These are phyloP conservation scores for Borovskyia barvae DNA, from an alignment of 208 protist species.

Conservation along the genomic window DNA sequence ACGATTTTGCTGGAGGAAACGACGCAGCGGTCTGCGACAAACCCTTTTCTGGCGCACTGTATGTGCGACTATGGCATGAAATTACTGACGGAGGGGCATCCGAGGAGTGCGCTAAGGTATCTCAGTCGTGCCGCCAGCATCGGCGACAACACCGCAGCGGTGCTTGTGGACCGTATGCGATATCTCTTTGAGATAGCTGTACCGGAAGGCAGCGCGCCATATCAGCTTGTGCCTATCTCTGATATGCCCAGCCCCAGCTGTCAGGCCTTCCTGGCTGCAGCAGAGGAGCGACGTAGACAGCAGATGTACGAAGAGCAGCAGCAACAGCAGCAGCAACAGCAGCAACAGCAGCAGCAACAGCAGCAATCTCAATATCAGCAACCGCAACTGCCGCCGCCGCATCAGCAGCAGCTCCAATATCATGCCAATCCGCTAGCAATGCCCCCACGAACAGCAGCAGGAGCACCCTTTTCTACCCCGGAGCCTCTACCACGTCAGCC, in stretches of 20 bases:
- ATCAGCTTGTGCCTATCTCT: slow-evolving; percentile 32
- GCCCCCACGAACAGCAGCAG: not conserved
- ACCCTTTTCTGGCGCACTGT: slow-evolving; percentile 48
- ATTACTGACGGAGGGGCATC: slow-evolving; percentile 44
- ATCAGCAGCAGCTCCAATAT: not conserved
- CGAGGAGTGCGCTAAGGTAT: slow-evolving; percentile 42
- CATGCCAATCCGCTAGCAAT: not conserved
- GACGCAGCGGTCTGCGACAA: slow-evolving; percentile 37
- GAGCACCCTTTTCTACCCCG: too few species aligned
- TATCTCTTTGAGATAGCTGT: slow-evolving; percentile 35
- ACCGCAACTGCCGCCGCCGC: slow-evolving; percentile 11
- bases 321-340: slow-evolving; percentile 30
- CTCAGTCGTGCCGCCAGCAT: slow-evolving; percentile 58
- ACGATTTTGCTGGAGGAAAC: slow-evolving; percentile 69
- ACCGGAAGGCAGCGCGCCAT: slow-evolving; percentile 27
- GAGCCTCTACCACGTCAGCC: too few species aligned
- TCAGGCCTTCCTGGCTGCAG: slow-evolving; percentile 34
- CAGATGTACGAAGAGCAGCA: slow-evolving; percentile 34
- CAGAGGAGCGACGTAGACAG: slow-evolving; percentile 24
- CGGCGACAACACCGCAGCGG: slow-evolving; percentile 45
- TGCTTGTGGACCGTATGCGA: slow-evolving; percentile 68
- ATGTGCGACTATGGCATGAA: slow-evolving; percentile 54
- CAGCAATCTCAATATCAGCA: not conserved
- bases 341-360: slow-evolving; percentile 19
- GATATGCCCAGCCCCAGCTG: slow-evolving; percentile 56